A percentile compares a stretch with the other conserved stretches of the same genome.
Conservation (phyloP, 139 green algal genomes). For the Chloropicon primus region DNA sequence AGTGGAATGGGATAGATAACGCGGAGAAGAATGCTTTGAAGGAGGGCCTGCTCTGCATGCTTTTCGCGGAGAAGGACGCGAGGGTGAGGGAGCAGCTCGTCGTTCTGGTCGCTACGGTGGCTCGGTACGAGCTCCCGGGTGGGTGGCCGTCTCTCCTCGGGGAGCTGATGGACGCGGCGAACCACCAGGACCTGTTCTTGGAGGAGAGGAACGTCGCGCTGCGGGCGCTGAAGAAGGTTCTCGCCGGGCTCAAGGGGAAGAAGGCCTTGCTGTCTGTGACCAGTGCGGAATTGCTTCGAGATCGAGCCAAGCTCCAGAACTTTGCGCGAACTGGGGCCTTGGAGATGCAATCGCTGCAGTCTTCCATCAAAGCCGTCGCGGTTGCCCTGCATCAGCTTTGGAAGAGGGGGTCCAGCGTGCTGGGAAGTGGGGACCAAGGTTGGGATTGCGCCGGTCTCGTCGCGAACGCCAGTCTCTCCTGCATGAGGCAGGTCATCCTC, state of each 20-base stretch:
- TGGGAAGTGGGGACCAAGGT: neutral
- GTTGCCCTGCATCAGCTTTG: neutral
- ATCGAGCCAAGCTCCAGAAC: neutral
- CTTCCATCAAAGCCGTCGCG: neutral
- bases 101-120: neutral
- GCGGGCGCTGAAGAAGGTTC: neutral
- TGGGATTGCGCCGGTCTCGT: neutral
- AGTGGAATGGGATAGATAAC: neutral
- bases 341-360: neutral
- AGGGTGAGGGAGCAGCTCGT: neutral
- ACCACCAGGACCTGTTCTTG: neutral
- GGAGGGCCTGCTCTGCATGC: neutral
- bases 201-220: neutral
- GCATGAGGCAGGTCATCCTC: neutral
- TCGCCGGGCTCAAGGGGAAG: neutral
- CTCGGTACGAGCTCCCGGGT: neutral
- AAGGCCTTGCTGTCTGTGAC: neutral
- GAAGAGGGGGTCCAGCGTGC: neutral
- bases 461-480: neutral
- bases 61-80: neutral
- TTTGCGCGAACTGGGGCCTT: neutral
- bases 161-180: neutral
- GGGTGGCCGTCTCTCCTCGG: neutral
- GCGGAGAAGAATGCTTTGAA: neutral
- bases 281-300: neutral